A percentile compares a stretch with the other conserved stretches of the same genome.
These are phyloP conservation scores for Rhododendron griersonianum DNA, from an alignment of 148 eudicot genomes.

Conservation along the genomic window DNA sequence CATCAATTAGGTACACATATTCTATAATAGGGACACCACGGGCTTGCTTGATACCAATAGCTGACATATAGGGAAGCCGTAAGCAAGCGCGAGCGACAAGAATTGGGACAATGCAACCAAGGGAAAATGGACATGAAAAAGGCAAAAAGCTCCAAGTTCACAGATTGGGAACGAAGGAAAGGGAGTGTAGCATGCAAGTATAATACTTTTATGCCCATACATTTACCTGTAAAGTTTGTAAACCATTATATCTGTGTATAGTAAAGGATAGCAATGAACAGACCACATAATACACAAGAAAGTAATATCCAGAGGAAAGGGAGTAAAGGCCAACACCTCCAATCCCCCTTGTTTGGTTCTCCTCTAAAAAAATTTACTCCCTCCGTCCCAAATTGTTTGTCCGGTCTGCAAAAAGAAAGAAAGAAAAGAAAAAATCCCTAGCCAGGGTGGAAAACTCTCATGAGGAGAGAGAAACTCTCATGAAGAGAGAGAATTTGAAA, in stretches of 20 bases:
- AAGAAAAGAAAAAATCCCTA: no score
- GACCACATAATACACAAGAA: not conserved
- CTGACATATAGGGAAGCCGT: not conserved
- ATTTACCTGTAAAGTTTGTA: not conserved
- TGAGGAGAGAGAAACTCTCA: no score
- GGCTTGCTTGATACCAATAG: not conserved
- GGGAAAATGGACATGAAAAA: not conserved
- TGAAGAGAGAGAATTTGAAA: no score
- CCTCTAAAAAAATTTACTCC: no score
- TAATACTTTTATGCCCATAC: no score
- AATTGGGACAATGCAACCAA: not conserved
- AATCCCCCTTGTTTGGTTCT: not conserved
- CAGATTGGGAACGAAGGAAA: not conserved
- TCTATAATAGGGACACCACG: not conserved
- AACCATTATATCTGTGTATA: not conserved
- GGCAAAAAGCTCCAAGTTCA: not conserved
- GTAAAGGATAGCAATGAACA: not conserved
- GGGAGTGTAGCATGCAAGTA: no score
- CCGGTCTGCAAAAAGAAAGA: no score
- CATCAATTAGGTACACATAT: not conserved
- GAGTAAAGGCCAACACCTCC: not conserved
- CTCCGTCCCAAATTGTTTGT: no score
- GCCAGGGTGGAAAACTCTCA: no score
- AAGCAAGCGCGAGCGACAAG: not conserved
- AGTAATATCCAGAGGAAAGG: not conserved